phyloP scores from a whole-genome alignment of 1,284 basidiomycete genomes.

The Fomitiporia mediterranea region DNA sequence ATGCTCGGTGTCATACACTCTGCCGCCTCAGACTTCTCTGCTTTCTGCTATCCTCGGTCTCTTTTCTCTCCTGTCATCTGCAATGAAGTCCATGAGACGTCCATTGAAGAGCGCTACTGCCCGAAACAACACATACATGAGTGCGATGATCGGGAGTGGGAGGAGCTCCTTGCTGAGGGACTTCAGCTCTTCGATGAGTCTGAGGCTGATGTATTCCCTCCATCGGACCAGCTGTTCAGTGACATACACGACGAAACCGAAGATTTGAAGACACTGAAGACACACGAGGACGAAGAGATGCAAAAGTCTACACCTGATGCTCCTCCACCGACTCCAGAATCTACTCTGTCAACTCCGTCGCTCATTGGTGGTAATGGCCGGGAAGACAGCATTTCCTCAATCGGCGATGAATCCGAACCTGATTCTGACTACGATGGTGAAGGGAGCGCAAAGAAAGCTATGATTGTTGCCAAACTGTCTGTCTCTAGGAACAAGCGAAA shows the following conservation, averaged over 20 bases:
- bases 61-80: conserved; percentile 11
- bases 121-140: conserved; percentile 12
- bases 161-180: conserved; percentile 11
- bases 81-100: conserved; percentile 14
- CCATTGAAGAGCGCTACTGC: conserved; percentile 21
- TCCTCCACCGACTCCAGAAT: conserved; percentile 17
- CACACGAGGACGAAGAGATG: conserved; percentile 2
- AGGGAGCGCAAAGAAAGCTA: background rate
- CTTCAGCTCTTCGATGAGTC: conserved; percentile 14
- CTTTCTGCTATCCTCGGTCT: conserved; percentile 19
- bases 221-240: background rate
- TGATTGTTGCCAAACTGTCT: background rate
- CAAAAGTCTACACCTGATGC: background rate
- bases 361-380: conserved; percentile 8
- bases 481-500: conserved; percentile 11
- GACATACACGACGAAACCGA: background rate
- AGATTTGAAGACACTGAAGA: background rate
- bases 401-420: background rate
- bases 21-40: conserved; percentile 18
- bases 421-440: conserved; percentile 14
- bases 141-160: conserved; percentile 17
- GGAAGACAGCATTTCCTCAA: background rate
- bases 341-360: conserved; percentile 16
- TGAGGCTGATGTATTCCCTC: background rate
- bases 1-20: conserved; percentile 20